A percentile compares a stretch with the other conserved stretches of the same genome.
Conservation (phyloP, 2,329 filamentous ascomycete genomes). For the Grosmannia huntii region DNA sequence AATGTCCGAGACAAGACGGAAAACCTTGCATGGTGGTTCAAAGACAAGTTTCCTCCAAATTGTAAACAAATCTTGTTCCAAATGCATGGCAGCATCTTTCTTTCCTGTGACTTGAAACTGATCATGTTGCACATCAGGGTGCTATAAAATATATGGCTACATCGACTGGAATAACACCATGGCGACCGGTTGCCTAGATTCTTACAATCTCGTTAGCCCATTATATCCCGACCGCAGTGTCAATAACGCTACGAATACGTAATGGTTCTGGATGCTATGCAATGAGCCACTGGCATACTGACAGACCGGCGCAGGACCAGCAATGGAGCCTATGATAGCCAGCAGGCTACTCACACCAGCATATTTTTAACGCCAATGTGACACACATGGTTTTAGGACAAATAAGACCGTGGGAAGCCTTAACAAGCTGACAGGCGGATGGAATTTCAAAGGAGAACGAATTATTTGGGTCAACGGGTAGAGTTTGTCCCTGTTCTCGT, state of each 20-base stretch:
- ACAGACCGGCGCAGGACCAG: slow-evolving; percentile 39
- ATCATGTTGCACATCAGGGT: background rate
- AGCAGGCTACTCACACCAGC: slow-evolving; percentile 35
- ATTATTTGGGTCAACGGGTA: slow-evolving; percentile 45
- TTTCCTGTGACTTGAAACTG: background rate
- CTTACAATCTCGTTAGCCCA: slow-evolving; percentile 34
- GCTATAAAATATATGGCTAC: slow-evolving; percentile 35
- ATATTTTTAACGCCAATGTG: slow-evolving; percentile 45
- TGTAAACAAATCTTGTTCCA: slow-evolving; percentile 23
- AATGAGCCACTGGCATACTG: slow-evolving; percentile 50
- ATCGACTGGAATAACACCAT: slow-evolving; percentile 24
- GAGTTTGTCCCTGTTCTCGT: background rate
- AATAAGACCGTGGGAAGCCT: slow-evolving; percentile 34
- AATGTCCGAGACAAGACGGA: slow-evolving; percentile 35
- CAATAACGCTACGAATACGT: slow-evolving; percentile 32
- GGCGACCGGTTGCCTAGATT: slow-evolving; percentile 38
- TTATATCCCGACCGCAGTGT: slow-evolving; percentile 36
- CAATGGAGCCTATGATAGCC: slow-evolving; percentile 29
- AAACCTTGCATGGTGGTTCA: slow-evolving; percentile 43
- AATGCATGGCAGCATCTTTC: background rate
- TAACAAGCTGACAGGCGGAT: slow-evolving; percentile 43
- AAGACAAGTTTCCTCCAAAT: slow-evolving; percentile 28
- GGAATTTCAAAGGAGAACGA: slow-evolving; percentile 36
- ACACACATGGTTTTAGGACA: slow-evolving; percentile 28
- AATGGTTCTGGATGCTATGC: slow-evolving; percentile 50